These are phyloP conservation scores for Stipa capillata DNA, from an alignment of 176 grass and related monocot species.

Conservation along the genomic window DNA sequence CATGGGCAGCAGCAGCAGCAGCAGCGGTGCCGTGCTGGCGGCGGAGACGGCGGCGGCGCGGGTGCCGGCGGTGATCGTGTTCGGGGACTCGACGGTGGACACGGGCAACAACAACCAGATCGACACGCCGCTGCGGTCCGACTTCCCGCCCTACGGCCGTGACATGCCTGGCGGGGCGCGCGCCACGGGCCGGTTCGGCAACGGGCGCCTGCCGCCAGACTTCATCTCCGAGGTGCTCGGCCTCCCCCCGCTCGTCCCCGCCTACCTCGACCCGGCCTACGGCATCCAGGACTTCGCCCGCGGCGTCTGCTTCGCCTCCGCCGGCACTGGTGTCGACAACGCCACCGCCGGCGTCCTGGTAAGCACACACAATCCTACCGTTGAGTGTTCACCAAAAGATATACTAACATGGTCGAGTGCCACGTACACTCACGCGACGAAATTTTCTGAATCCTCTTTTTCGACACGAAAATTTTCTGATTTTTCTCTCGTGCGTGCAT, in stretches of 20 bases:
- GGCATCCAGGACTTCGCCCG: slow-evolving; percentile 51
- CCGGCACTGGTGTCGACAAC: slow-evolving; percentile 73
- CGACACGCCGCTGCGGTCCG: slow-evolving; percentile 29
- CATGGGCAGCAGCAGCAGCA: background rate
- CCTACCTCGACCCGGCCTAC: slow-evolving; percentile 73
- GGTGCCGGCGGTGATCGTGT: slow-evolving; percentile 80
- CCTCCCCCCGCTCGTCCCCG: slow-evolving; percentile 63
- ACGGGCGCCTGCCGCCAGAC: slow-evolving; percentile 60
- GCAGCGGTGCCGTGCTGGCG: too few relatives aligned
- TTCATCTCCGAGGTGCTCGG: slow-evolving; percentile 75
- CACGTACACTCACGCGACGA: too few relatives aligned
- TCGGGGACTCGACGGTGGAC: slow-evolving; percentile 93
- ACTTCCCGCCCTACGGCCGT: slow-evolving; percentile 59
- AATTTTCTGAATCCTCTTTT: too few relatives aligned
- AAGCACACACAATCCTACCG: too few relatives aligned
- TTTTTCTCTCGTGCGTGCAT: too few relatives aligned
- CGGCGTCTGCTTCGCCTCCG: slow-evolving; percentile 86
- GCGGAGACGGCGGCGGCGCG: background rate
- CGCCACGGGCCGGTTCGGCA: slow-evolving; percentile 76
- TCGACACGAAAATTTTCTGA: too few relatives aligned
- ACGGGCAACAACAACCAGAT: slow-evolving; percentile 85
- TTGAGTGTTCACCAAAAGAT: too few relatives aligned
- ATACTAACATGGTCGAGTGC: too few relatives aligned
- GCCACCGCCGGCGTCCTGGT: slow-evolving; percentile 67
- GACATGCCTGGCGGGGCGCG: slow-evolving; percentile 41